A percentile compares a stretch with the other conserved stretches of the same genome.
These are phyloP conservation scores for Ascochyta clinopodiicola DNA, from an alignment of 2,329 filamentous ascomycete species.

Conservation along the genomic window DNA sequence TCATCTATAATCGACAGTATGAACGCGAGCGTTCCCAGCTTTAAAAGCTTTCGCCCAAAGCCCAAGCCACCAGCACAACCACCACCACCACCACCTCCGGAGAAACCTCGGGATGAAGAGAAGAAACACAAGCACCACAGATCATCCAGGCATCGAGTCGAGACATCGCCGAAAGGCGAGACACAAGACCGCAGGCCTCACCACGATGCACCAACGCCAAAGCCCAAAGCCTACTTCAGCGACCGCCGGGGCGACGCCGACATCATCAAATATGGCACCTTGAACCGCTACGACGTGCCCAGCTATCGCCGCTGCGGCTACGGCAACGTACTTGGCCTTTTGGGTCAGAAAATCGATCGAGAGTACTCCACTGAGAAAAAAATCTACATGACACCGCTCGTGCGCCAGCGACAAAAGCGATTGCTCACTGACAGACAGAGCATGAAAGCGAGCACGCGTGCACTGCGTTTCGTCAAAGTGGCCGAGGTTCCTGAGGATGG, in stretches of 20 bases:
- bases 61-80: conserved; percentile 25
- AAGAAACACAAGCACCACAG: conserved; percentile 22
- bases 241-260: conserved; percentile 80
- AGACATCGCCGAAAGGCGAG: conserved; percentile 47
- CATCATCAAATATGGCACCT: conserved; percentile 75
- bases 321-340: conserved; percentile 74
- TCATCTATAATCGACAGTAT: conserved; percentile 15
- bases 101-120: conserved; percentile 11
- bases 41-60: conserved; percentile 74
- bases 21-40: conserved; percentile 65
- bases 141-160: conserved; percentile 9
- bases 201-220: too few relatives aligned
- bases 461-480: conserved; percentile 34
- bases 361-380: conserved; percentile 62
- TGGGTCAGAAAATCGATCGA: conserved; percentile 70
- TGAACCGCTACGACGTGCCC: conserved; percentile 75
- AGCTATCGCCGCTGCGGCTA: conserved; percentile 71
- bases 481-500: conserved; percentile 5
- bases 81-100: conserved; percentile 10
- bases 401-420: conserved; percentile 55
- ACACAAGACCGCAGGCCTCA: background rate
- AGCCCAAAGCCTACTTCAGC: conserved; percentile 29
- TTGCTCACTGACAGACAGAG: conserved; percentile 48
- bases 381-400: conserved; percentile 43
- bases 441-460: conserved; percentile 32